Base-by-base conservation (phyloP, 148 eudicot species). In the Vaccinium macrocarpon region DNA sequence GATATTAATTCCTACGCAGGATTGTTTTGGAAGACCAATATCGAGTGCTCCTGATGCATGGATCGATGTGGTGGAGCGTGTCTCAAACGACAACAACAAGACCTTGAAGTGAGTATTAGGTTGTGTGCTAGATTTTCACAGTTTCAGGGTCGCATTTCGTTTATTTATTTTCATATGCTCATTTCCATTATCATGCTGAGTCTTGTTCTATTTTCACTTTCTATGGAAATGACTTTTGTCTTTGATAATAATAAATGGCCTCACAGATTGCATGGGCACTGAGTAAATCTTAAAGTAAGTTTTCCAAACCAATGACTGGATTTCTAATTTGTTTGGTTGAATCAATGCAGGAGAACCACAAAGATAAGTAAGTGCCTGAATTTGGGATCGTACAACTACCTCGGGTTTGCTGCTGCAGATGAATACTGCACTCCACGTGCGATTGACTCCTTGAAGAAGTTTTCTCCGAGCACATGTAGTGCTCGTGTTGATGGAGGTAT, bases 21-120 rank as follows among this genome's bases (percentile, higher is more conserved):
- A 97, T 76, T 97, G 99, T 88, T 97, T 97, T 91, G 97, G 93
- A 59, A 81, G 99, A 85, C 99, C 99, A 70, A 97, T 97, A 83
- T 82, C 97, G 74, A 97, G 99, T 88, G 91, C 98, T 82, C 99
- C 99, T 38, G 99, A 97, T 94, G 93, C 99, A 86, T 97, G 99
- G 99, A 91, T 97, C 88, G 93, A 97, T 90, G 90, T 97, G 88
- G 96, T 93, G 78, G 99, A 97, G 88, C 99, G 99, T 82, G 89
- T 88, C 90, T 97, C 99, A 79, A 92, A 95, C 80, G 97, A 97
- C 86, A 85, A 85, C 73, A 97, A 97, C 95, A 97, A 97, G 90
- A 97, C 99, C 29, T 84, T 97, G 53, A 89, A 90, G 98, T 97
- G 89, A 86, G 97, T 91, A 16, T 46, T 64, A 46, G 42, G 21